Percentiles rank a stretch among this genome's conserved stretches.
Evolutionary conservation across 73 alveolate species (phyloP).

Genomic region (Stentor coeruleus): DNA sequence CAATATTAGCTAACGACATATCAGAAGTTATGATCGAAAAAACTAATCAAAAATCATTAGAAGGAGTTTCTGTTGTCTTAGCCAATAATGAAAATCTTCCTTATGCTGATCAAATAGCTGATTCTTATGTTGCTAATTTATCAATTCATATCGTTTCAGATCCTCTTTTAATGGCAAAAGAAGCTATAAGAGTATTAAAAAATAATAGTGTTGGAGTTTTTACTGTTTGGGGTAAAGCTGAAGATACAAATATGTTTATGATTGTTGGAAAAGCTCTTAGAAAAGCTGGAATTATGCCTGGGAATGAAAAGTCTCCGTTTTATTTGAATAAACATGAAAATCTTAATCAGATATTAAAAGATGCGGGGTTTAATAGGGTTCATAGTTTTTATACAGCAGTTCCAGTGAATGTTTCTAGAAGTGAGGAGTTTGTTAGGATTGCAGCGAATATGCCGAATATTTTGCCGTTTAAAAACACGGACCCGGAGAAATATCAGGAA

Average conservation of each 20-base stretch:
- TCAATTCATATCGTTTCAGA: constrained; percentile 52
- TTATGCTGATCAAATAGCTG: constrained; percentile 41
- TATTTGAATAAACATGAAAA: constrained; percentile 30
- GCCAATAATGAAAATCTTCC: constrained; percentile 55
- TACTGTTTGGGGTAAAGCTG: constrained; percentile 67
- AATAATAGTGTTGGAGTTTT: constrained; percentile 53
- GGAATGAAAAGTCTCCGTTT: constrained; percentile 21
- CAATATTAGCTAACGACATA: background rate
- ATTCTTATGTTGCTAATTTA: constrained; percentile 59
- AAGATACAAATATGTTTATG: constrained; percentile 28
- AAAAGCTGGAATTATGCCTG: constrained; percentile 16
- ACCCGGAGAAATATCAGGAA: background rate
- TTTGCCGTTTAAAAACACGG: background rate
- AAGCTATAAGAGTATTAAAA: constrained; percentile 54
- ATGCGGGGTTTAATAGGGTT: constrained; percentile 28
- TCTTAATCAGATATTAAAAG: constrained; percentile 20
- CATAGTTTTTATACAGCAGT: background rate
- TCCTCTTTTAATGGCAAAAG: constrained; percentile 42
- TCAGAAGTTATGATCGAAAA: background rate
- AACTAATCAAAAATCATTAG: constrained; percentile 8
- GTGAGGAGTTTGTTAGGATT: background rate
- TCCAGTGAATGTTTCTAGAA: background rate
- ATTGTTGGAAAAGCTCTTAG: constrained; percentile 9
- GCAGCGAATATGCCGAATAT: background rate
- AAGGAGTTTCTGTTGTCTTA: constrained; percentile 9